phyloP scores from a whole-genome alignment of 1,139 yeast species.

The Saccharomyces hybrid region DNA sequence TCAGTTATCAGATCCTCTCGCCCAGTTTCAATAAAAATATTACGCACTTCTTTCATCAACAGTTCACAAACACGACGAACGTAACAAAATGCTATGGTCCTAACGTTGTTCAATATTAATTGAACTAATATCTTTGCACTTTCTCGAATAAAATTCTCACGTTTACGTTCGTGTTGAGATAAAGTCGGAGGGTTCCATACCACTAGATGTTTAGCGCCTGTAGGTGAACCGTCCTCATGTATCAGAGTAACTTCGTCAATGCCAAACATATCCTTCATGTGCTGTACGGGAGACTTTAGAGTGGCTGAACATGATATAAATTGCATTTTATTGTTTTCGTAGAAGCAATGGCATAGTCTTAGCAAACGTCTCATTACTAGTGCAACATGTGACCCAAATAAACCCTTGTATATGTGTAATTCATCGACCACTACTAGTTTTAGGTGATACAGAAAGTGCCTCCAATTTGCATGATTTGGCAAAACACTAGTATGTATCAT shows the following conservation, averaged over 20 bases:
- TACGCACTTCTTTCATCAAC: slow-evolving; percentile 72
- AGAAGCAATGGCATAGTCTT: slow-evolving; percentile 44
- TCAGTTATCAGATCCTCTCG: slow-evolving; percentile 45
- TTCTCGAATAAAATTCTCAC: slow-evolving; percentile 68
- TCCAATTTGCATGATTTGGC: slow-evolving; percentile 73
- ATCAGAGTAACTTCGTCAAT: slow-evolving; percentile 48
- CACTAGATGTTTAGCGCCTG: slow-evolving; percentile 64
- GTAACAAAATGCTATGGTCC: slow-evolving; percentile 86
- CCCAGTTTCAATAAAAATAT: slow-evolving; percentile 38
- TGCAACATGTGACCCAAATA: slow-evolving; percentile 90
- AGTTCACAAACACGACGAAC: slow-evolving; percentile 81
- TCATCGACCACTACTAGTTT: slow-evolving; percentile 82
- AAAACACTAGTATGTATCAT: slow-evolving; percentile 79
- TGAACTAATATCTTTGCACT: slow-evolving; percentile 67
- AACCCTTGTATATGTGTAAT: slow-evolving; percentile 79
- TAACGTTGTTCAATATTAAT: slow-evolving; percentile 53
- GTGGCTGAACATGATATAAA: slow-evolving; percentile 95
- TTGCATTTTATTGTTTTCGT: slow-evolving; percentile 46
- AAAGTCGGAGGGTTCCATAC: slow-evolving; percentile 73
- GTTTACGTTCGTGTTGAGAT: slow-evolving; percentile 30
- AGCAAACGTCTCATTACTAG: slow-evolving; percentile 71
- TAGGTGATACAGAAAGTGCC: slow-evolving; percentile 53
- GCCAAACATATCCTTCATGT: slow-evolving; percentile 70
- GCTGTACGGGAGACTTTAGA: slow-evolving; percentile 58
- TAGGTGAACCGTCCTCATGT: slow-evolving; percentile 79